These are phyloP conservation scores for Pluteus cervinus DNA, from an alignment of 768 basidiomycete species.

Conservation along the genomic window DNA sequence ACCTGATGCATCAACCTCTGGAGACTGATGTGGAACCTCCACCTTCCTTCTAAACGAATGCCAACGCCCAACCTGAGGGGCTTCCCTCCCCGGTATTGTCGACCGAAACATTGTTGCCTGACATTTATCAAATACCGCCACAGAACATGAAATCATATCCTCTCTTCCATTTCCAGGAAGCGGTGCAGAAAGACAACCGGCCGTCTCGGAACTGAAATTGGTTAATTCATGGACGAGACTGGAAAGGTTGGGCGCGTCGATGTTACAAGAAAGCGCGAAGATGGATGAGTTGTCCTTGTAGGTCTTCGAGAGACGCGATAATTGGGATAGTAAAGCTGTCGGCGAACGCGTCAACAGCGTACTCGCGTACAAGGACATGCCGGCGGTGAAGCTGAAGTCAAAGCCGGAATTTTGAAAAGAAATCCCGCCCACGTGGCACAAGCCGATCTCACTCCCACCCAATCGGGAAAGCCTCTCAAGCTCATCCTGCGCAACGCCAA, in stretches of 20 bases:
- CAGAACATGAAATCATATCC: conserved; percentile 42
- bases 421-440: too few species aligned
- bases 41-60: conserved; percentile 56
- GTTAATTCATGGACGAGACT: conserved; percentile 32
- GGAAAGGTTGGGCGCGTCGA: conserved; percentile 30
- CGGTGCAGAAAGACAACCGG: conserved; percentile 62
- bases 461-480: too few species aligned
- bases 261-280: conserved; percentile 44
- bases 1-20: conserved; percentile 9
- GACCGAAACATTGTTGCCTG: conserved; percentile 53
- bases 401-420: too few species aligned
- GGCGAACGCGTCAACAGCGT: conserved; percentile 36
- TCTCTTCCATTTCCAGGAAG: conserved; percentile 19
- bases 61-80: conserved; percentile 67
- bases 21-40: too few species aligned
- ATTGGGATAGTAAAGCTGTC: conserved; percentile 24
- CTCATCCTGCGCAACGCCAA: too few species aligned
- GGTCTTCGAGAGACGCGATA: conserved; percentile 21
- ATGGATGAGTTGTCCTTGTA: conserved; percentile 36
- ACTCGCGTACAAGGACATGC: conserved; percentile 28
- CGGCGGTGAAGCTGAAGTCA: too few species aligned
- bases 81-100: conserved; percentile 49
- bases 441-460: too few species aligned
- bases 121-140: conserved; percentile 45
- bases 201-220: conserved; percentile 30